Conservation (phyloP, 1,139 yeast genomes). For the Eremothecium gossypii region DNA sequence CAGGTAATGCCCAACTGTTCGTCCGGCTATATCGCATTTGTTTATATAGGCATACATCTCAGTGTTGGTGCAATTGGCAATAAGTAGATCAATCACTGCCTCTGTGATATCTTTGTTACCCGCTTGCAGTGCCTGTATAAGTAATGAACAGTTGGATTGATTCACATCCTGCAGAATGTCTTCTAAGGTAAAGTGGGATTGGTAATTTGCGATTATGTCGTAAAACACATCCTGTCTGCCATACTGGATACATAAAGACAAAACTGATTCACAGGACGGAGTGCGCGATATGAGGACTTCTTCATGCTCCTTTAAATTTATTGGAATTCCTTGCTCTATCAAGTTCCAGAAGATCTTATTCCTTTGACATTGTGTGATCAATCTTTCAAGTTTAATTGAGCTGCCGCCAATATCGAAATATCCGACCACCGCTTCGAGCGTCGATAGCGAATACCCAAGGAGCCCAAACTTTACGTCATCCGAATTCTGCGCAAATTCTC, state of each 20-base stretch:
- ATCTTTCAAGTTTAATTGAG: constrained; percentile 5
- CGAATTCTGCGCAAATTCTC: constrained; percentile 47
- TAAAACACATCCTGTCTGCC: constrained; percentile 38
- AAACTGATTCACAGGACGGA: constrained; percentile 57
- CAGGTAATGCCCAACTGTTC: constrained; percentile 68
- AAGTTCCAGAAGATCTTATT: constrained; percentile 7
- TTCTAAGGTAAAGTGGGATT: constrained; percentile 49
- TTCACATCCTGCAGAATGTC: constrained; percentile 59
- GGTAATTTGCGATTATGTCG: constrained; percentile 37
- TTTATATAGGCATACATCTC: constrained; percentile 47
- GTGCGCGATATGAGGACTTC: constrained; percentile 38
- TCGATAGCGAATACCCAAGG: constrained; percentile 58
- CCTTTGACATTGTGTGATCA: constrained; percentile 4
- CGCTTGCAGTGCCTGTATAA: constrained; percentile 51
- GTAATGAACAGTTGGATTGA: constrained; percentile 43
- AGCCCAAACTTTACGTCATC: constrained; percentile 39
- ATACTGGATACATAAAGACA: constrained; percentile 44
- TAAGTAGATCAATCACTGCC: constrained; percentile 40
- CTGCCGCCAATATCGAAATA: constrained; percentile 33
- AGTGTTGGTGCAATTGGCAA: constrained; percentile 34
- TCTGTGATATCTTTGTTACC: constrained; percentile 43
- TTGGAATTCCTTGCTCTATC: constrained; percentile 4
- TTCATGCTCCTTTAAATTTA: constrained; percentile 15
- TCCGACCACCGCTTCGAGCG: constrained; percentile 71
- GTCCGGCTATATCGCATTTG: constrained; percentile 37